These are phyloP conservation scores for Aegilops sharonensis DNA, from an alignment of 176 grass and related monocot genomes.

Conservation along the genomic window DNA sequence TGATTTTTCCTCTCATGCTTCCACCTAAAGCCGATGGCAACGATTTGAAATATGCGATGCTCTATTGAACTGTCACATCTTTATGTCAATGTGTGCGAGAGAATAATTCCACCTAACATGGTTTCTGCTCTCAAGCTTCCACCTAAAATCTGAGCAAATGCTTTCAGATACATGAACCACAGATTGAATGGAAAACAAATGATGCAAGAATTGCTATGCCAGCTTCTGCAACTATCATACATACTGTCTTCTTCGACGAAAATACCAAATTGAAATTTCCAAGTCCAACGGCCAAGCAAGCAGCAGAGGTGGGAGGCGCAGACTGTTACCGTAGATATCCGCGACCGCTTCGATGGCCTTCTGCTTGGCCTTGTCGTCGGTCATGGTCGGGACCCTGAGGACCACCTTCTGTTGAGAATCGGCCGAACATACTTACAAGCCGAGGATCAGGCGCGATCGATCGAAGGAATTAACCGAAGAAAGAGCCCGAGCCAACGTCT, in stretches of 20 bases:
- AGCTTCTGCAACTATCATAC: neutral
- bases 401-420: slow-evolving; percentile 69
- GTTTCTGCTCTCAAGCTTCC: slow-evolving; percentile 13
- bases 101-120: slow-evolving; percentile 10
- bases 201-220: neutral
- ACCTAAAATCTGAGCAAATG: neutral
- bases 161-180: neutral
- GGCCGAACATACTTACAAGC: neutral
- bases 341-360: slow-evolving; percentile 85
- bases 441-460: neutral
- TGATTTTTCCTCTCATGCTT: slow-evolving; percentile 11
- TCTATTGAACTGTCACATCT: neutral
- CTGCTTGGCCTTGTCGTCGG: slow-evolving; percentile 83
- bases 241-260: neutral
- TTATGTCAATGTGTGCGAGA: neutral
- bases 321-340: slow-evolving; percentile 66
- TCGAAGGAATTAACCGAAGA: neutral
- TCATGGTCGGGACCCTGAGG: slow-evolving; percentile 76
- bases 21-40: neutral
- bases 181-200: neutral
- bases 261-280: neutral
- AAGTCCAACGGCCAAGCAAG: neutral
- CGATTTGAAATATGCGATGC: slow-evolving; percentile 3
- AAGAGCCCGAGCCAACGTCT: neutral
- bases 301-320: neutral